These are phyloP conservation scores for Populus ilicifolia DNA, from an alignment of 345 rosid genomes.

Conservation along the genomic window DNA sequence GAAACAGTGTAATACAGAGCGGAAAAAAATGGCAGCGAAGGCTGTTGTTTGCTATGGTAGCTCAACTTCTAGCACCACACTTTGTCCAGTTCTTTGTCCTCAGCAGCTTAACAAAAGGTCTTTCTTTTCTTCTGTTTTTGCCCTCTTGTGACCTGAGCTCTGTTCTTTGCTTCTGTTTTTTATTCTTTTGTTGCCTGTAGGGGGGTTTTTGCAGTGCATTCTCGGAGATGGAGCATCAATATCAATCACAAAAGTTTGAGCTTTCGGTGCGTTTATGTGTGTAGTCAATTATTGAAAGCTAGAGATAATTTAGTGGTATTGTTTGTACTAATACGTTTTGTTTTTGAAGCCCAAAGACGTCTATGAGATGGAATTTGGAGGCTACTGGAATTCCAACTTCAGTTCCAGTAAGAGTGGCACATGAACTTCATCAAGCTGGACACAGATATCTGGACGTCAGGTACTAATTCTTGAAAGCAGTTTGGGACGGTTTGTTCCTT, in stretches of 20 bases:
- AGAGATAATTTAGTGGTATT: too few species aligned
- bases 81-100: conserved; percentile 21
- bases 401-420: conserved; percentile 86
- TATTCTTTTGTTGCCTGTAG: not conserved
- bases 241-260: conserved; percentile 6
- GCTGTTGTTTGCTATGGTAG: conserved; percentile 26
- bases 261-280: too few species aligned
- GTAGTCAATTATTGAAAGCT: too few species aligned
- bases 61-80: conserved; percentile 13
- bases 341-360: conserved; percentile 31
- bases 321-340: too few species aligned
- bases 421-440: conserved; percentile 82
- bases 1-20: not conserved
- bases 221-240: conserved; percentile 5
- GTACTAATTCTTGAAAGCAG: conserved; percentile 15
- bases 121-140: not conserved
- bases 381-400: conserved; percentile 59
- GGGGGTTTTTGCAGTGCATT: conserved; percentile 7
- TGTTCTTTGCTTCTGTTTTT: not conserved
- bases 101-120: conserved; percentile 22
- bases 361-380: conserved; percentile 32
- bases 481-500: not conserved
- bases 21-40: conserved; percentile 31
- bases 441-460: conserved; percentile 74
- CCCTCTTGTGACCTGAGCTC: not conserved